phyloP scores from a whole-genome alignment of 2,329 filamentous ascomycete genomes.

The Aspergillus novoparasiticus region DNA sequence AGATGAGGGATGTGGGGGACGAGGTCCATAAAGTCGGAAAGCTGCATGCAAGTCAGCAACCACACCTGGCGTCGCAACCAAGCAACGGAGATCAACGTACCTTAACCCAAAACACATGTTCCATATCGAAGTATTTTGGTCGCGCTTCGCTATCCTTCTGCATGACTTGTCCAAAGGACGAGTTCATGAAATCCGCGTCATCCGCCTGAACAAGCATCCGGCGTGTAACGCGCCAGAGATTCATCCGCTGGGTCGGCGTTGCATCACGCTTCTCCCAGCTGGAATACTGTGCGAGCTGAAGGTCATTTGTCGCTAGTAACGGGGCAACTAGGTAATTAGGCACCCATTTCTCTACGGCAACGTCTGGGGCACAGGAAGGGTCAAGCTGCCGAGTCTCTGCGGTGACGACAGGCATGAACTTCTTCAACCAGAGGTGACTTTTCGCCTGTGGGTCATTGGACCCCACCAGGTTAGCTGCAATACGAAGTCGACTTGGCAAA shows the following conservation, averaged over 20 bases:
- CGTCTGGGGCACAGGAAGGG: slow-evolving; percentile 35
- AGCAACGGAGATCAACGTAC: slow-evolving; percentile 30
- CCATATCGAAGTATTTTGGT: slow-evolving; percentile 52
- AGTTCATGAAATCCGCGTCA: slow-evolving; percentile 38
- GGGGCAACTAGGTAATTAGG: slow-evolving; percentile 53
- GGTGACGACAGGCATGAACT: slow-evolving; percentile 51
- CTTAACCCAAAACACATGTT: slow-evolving; percentile 55
- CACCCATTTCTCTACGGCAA: slow-evolving; percentile 50
- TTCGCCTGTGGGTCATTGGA: slow-evolving; percentile 46
- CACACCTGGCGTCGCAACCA: neutral
- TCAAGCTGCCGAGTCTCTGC: slow-evolving; percentile 48
- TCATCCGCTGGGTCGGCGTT: slow-evolving; percentile 46
- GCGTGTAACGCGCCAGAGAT: slow-evolving; percentile 52
- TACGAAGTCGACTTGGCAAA: slow-evolving; percentile 48
- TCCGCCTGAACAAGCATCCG: slow-evolving; percentile 48
- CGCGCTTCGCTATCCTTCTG: slow-evolving; percentile 46
- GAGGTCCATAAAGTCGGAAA: slow-evolving; percentile 54
- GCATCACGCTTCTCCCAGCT: slow-evolving; percentile 50
- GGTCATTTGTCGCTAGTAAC: slow-evolving; percentile 52
- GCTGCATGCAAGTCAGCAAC: slow-evolving; percentile 31
- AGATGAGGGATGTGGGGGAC: slow-evolving; percentile 52
- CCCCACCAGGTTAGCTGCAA: slow-evolving; percentile 48
- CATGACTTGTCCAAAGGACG: slow-evolving; percentile 42
- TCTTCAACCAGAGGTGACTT: slow-evolving; percentile 46
- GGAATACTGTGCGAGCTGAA: slow-evolving; percentile 51